Base-by-base conservation (phyloP, 495 filamentous ascomycete genomes). In the Tricharina praecox region DNA sequence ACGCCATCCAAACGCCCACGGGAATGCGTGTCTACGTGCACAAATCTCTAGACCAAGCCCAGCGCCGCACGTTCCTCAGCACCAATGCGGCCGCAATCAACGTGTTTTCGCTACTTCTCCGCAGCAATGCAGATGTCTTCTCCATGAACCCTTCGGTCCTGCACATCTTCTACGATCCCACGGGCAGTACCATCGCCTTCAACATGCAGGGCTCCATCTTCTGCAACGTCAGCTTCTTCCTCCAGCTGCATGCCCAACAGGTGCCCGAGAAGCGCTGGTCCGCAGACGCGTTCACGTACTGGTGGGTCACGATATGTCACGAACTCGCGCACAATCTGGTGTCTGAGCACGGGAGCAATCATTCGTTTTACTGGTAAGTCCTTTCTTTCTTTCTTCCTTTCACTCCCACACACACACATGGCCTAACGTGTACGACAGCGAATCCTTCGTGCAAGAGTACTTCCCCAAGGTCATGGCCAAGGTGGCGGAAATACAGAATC, bases 241-340 rank as follows among this genome's bases (percentile, higher is more conserved):
- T 78, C 42, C 74, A 86, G 53, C 63, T 93, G 23, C 90, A 97
- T 62, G 64, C 71, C 13, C 52, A 69, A 11, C 65, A 69, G 13
- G 43, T 9, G 24, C 32, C 34, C 13, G 53, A 30, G 19, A 60
- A 68, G 36, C 70, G 66, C 37, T 72, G 61, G 59, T 69, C 69
- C 3, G 10, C 54, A 23, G 76, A 86, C 32, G 84, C 86, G 1
- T 60, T 78, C 28, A 72, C 80, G 5, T 93, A 87, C 67, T 97
- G 90, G 90, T 94, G 79, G 73, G 78, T 94, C 37, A 81, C 82
- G 11, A 58, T 93, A 49, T 86, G 83, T 39, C 90, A 97, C 63
- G 90, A 97, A 65, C 62, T 97, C 54, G 87, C 92, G 39, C 90
- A 97, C 63, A 96, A 96, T 58, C 62, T 97, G 25, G 82, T 93